Evolutionary conservation across 176 grass and related monocot genomes (phyloP), one percentile per base, ranked within the genome.

Genomic region (Melocanna baccifera): DNA sequence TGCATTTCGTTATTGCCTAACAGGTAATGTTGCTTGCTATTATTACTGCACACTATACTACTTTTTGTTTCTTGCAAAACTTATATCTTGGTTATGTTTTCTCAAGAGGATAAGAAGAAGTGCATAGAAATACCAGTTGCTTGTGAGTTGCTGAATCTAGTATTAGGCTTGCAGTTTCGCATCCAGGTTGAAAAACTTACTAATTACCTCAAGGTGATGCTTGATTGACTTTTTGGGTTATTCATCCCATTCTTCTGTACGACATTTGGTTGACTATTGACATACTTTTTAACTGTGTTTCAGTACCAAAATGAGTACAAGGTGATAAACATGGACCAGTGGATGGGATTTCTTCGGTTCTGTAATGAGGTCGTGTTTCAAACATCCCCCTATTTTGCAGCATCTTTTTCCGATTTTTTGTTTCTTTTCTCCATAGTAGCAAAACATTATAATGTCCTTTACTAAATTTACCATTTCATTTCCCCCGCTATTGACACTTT

Each of bases 271-370:
- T 80, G 25, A 12, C 12, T 28, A 11, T 55, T 80, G 25, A 9
- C 12, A 36, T 75, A 8, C 19, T 16, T 70, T 65, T 77, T 72
- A 69, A 86, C 79, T 72, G 53, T 66, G 62, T 45, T 92, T 73
- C 86, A 99, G 97, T 79, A 66, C 63, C 97, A 99, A 86, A 94
- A 72, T 76, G 97, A 99, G 14, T 99, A 99, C 92, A 99, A 99
- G 97, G 97, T 99, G 86, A 96, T 99, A 89, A 99, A 96, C 84
- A 91, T 99, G 91, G 97, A 99, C 16, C 97, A 99, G 64, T 99
- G 97, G 97, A 91, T 89, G 90, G 91, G 88, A 81, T 99, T 99
- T 93, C 82, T 94, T 81, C 90, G 97, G 20, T 99, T 99, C 75
- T 99, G 93, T 82, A 94, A 92, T 79, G 97, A 99, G 97, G 97